A percentile compares a stretch with the other conserved stretches of the same genome.
These are phyloP conservation scores for Delphinella strobiligena DNA, from an alignment of 2,329 filamentous ascomycete genomes.

Conservation along the genomic window DNA sequence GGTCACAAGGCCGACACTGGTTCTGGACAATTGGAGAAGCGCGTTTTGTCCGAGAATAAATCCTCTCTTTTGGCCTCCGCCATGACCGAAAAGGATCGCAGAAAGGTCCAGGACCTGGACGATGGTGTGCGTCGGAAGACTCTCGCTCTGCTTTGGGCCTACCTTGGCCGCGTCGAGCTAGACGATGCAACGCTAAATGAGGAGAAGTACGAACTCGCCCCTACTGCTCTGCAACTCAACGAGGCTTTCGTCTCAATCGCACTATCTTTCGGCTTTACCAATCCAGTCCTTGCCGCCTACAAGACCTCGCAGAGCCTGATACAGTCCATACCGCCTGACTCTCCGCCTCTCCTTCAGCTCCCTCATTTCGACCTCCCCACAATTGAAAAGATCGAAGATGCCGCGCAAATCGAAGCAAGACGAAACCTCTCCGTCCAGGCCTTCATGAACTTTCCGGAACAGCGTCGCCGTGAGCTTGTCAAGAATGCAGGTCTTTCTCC, in stretches of 20 bases:
- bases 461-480: conserved; percentile 60
- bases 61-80: conserved; percentile 41
- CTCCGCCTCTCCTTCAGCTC: conserved; percentile 82
- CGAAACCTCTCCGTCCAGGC: conserved; percentile 68
- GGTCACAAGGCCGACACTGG: conserved; percentile 70
- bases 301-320: conserved; percentile 74
- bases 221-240: conserved; percentile 73
- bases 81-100: conserved; percentile 61
- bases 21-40: conserved; percentile 72
- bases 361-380: conserved; percentile 65
- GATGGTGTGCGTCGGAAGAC: conserved; percentile 72
- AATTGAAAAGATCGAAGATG: conserved; percentile 54
- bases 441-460: conserved; percentile 75
- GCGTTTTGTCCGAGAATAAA: conserved; percentile 53
- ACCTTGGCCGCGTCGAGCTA: conserved; percentile 78
- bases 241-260: conserved; percentile 79
- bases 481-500: conserved; percentile 60
- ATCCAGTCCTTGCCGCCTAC: conserved; percentile 72
- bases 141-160: conserved; percentile 85
- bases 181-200: conserved; percentile 65
- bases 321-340: conserved; percentile 72
- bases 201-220: conserved; percentile 81
- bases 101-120: conserved; percentile 68
- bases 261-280: conserved; percentile 74
- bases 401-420: conserved; percentile 40